Evolutionary conservation across 331 rosid genomes (phyloP), one percentile per base, ranked within the genome.

Genomic region (Rosa hybrid): DNA sequence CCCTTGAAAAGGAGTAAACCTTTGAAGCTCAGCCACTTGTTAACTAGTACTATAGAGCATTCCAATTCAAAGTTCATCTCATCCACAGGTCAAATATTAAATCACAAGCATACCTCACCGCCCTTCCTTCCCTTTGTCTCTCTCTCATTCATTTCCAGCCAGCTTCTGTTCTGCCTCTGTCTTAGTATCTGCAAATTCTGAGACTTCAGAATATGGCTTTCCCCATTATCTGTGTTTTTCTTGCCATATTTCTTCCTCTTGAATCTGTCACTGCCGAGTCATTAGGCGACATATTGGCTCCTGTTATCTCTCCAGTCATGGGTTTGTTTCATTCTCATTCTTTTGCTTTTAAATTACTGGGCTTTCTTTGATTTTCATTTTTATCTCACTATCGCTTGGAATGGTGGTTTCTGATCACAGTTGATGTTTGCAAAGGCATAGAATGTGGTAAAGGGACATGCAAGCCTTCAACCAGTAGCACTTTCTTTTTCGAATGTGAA

Each of bases 391-490:
- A 16, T 77, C 16, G 54, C 21, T 56, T 56, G 63, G 63, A 39
- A 51, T n/a, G 41, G 53, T 41, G 54, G n/a, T 57, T 56, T 71
- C 60, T 83, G 54, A 77, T 79, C 48, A 80, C 86, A 92, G 98
- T 89, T 60, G 84, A 84, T 39, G 86, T 90, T 1, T 94, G 99
- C 87, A 91, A 93, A 68, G 78, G 76, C 53, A 89, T 84, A 34
- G 70, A 79, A 21, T 95, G 98, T 84, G 99, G 99, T 50, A 91
- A 83, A 90, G 99, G 98, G 71, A 86, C 78, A 8, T 95, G 99
- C 76, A 90, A 89, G 81, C 21, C 90, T 85, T 88, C 97, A 25
- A 77, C 71, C 21, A 88, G 88, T 60, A 83, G 82, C 82, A 65
- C 89, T 77, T 53, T 88, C 80, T 74, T 75, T 11, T 94, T 88